Evolutionary conservation across 164 flowering plant genomes (phyloP), one percentile per base, ranked within the genome.

Genomic region (Tetracentron sinense): DNA sequence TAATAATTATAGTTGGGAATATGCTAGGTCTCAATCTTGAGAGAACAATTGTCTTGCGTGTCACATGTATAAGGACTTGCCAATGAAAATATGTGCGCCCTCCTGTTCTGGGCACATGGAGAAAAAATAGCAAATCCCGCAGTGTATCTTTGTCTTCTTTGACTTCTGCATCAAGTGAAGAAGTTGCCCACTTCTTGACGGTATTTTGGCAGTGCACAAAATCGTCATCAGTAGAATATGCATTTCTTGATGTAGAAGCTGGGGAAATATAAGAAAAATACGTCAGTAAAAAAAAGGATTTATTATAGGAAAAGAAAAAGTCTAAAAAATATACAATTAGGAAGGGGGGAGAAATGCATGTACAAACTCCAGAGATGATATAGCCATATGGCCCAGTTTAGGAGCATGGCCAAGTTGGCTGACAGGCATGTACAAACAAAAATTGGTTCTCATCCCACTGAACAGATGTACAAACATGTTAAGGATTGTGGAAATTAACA

Each of bases 61-160:
- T 21, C 12, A 35, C 14, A 30, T 14, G 44, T 0, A 51, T 20
- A 52, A 30, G 31, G 21, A 62, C 62, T 75, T 84, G 84, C 99
- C 99, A 95, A 49, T 95, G 83, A 66, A 78, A 90, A 72, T 89
- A 95, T 28, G 97, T 83, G 19, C 97, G 85, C 16, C 99, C 99
- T 66, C 96, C 99, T 14, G 99, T 95, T 68, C 99, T 82, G 15
- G 99, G 99, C 27, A 95, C 72, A 72, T 95, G 99, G 52, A 95
- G 92, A 74, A 95, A 95, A 76, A 92, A 92, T 49, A 95, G 78
- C 75, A 95, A 75, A 65, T 90, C 91, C 42, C 62, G 79, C 51
- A 95, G 80, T 2, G 72, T 74, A 68, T 82, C 90, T 47, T 77
- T 85, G 75, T 92, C 85, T 67, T 74, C 79, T 69, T 72, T 77